phyloP scores from a whole-genome alignment of 2,329 filamentous ascomycete species.

The Hawksworthiomyces lignivorus region DNA sequence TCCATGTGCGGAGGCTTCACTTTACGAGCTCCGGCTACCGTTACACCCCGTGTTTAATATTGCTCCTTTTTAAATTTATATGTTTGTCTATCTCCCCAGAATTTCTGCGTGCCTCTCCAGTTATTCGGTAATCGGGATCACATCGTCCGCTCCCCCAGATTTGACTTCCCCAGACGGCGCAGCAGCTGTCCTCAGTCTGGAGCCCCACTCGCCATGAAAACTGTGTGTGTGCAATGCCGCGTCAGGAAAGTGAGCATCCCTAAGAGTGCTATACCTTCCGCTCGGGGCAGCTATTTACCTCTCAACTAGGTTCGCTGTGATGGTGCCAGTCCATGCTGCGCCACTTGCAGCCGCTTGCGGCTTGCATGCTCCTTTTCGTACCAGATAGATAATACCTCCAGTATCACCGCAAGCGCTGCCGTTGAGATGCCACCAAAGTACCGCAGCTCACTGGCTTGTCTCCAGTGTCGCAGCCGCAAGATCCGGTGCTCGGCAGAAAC shows the following conservation, averaged over 20 bases:
- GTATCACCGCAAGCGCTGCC: neutral
- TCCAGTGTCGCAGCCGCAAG: conserved; percentile 2
- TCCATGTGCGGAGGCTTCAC: no score
- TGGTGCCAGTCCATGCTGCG: neutral
- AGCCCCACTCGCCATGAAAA: no score
- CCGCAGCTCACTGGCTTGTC: conserved; percentile 3
- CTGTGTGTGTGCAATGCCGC: conserved; percentile 3
- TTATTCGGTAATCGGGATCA: no score
- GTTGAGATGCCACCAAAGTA: conserved; percentile 4
- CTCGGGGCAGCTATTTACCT: neutral
- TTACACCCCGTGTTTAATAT: no score
- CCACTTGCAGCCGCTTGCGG: conserved; percentile 1
- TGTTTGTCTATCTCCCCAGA: no score
- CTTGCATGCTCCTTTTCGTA: neutral
- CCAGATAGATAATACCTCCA: neutral
- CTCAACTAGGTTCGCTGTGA: conserved; percentile 2
- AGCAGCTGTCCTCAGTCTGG: no score
- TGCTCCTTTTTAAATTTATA: no score
- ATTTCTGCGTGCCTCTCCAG: no score
- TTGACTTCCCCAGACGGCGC: no score
- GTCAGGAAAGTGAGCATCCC: conserved; percentile 4
- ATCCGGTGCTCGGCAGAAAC: conserved; percentile 2
- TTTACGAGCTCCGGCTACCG: no score
- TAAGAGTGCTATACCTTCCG: neutral
- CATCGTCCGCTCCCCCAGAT: no score